A percentile compares a stretch with the other conserved stretches of the same genome.
These are phyloP conservation scores for Hymenoscyphus repandus DNA, from an alignment of 2,329 filamentous ascomycete species.

Conservation along the genomic window DNA sequence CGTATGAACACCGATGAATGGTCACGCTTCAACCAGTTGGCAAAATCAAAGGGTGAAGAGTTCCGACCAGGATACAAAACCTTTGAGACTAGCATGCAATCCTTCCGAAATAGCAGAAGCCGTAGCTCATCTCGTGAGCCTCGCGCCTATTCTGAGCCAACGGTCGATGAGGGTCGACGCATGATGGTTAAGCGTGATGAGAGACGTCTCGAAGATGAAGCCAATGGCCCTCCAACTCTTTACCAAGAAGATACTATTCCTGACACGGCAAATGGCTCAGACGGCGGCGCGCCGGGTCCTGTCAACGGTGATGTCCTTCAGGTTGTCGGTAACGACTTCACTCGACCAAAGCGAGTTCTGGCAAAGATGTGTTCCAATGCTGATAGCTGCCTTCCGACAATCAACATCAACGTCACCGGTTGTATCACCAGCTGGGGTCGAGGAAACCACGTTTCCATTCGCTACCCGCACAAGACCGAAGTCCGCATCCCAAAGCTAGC, in stretches of 20 bases:
- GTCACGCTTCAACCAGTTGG: slow-evolving; percentile 49
- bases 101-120: slow-evolving; percentile 25
- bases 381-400: slow-evolving; percentile 58
- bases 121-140: slow-evolving; percentile 21
- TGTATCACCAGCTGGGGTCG: slow-evolving; percentile 76
- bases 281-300: background rate
- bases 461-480: slow-evolving; percentile 59
- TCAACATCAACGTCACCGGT: slow-evolving; percentile 61
- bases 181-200: slow-evolving; percentile 29
- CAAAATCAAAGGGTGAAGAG: slow-evolving; percentile 43
- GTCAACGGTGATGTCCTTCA: slow-evolving; percentile 3
- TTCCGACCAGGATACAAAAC: slow-evolving; percentile 51
- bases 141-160: slow-evolving; percentile 25
- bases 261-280: slow-evolving; percentile 11
- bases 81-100: slow-evolving; percentile 27
- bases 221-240: background rate
- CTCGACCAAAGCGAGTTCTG: slow-evolving; percentile 41
- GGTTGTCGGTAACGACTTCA: slow-evolving; percentile 22
- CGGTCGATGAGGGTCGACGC: slow-evolving; percentile 20
- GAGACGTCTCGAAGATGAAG: slow-evolving; percentile 18
- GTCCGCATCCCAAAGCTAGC: slow-evolving; percentile 75
- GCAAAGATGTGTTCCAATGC: slow-evolving; percentile 62
- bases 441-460: slow-evolving; percentile 59
- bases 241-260: slow-evolving; percentile 10
- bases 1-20: slow-evolving; percentile 58